Evolutionary conservation across 352 stramenopile genomes (phyloP), one percentile per base, ranked within the genome.

Genomic region (Pythium dissimile): DNA sequence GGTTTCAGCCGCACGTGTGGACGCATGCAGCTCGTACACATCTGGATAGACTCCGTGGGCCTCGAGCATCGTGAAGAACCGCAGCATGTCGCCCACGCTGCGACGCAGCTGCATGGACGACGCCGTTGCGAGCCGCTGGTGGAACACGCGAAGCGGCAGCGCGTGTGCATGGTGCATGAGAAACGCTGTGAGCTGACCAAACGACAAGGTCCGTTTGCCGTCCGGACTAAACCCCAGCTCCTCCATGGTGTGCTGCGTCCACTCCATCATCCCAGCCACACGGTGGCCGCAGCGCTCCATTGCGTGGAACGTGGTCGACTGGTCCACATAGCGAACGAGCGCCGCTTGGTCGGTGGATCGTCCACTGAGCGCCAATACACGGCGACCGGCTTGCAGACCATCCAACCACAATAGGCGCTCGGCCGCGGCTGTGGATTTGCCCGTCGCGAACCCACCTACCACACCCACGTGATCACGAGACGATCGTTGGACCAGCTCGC

Each of bases 41-140:
- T 73, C 55, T 0, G 75, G 59, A 2, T 64, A 67, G 43, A 88
- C 64, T 42, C 75, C 79, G 21, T 92, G 67, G 15, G 56, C 50
- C 55, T 93, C 81, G 20, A 95, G 71, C 45, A 86, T 50, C 44
- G 72, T 71, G 56, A 95, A 92, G 62, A 88, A 75, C 26, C 80
- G 74, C 44, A 93, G 51, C 28, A 88, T 64, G 55, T 95, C 81
- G 21, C 67, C 61, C 10, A 84, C 62, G 5, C 59, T 67, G 47
- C 77, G 80, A 21, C 76, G 80, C 59, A 75, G 53, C 32, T 86
- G 74, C 52, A 86, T 37, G 12, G 66, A 66, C 24, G 62, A 72
- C 21, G 70, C 63, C 31, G 78, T 85, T 59, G 69, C 71, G 31
- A 80, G 59, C 9, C 53, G 56, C 16, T 62, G 44, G 51, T 80